Evolutionary conservation across 73 alveolate species (phyloP), one percentile per base, ranked within the genome.

Genomic region (Tetrahymena elliotti): DNA sequence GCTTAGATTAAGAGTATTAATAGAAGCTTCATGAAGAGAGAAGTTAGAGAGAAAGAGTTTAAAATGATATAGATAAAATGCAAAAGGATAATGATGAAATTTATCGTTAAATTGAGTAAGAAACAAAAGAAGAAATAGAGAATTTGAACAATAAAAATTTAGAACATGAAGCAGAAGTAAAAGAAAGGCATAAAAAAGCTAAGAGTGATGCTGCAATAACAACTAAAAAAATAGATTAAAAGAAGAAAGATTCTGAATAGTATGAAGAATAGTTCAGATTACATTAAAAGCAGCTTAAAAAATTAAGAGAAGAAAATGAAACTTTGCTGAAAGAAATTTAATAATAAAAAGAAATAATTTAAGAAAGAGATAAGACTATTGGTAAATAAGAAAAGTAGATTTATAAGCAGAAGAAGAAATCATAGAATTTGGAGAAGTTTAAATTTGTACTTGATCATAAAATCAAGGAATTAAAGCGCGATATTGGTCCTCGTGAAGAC

Each of bases 401-500:
- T 95, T 98, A 97, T 94, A 98, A 98, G 94, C 97, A 98, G 31
- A 98, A 98, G 94, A 99, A 99, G 97, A 98, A 98, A 94, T 98
- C 99, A 37, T 98, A 99, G 95, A 99, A 99, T 96, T 97, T 99
- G 84, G 99, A 99, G 95, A 99, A 99, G 94, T 99, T 98, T 98
- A 98, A 98, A 93, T 99, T 98, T 96, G 99, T 99, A 36, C 96
- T 99, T 22, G 99, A 99, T 97, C 99, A 99, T 92, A 99, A 99
- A 97, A 99, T 99, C 95, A 98, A 98, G 93, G 99, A 99, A 96
- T 97, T 99, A 27, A 99, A 99, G 97, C 98, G 99, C 96, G 99
- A 99, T 94, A 99, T 98, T 88, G 99, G 99, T 53, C 99, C 99
- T 83, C 98, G 99, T 97, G 99, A 99, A 94, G 98, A 97, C 68